phyloP scores from a whole-genome alignment of 805 yeast species.

The fission yeast (Schizosaccharomyces pombe) region ASM294v3 CU329670.1:1806001-1806500 shows the following conservation, averaged over 20 bases:
- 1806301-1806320: slow-evolving; percentile 10
- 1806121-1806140: not conserved
- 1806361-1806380: slow-evolving; percentile 11
- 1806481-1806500: slow-evolving; percentile 18
- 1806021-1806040: too few species aligned
- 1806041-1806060: too few species aligned
- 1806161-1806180: not conserved
- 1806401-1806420: slow-evolving; percentile 15
- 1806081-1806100: not conserved
- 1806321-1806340: slow-evolving; percentile 12
- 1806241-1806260: not conserved
- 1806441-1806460: slow-evolving; percentile 17
- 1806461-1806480: slow-evolving; percentile 15
- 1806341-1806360: slow-evolving; percentile 12
- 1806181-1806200: not conserved
- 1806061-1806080: too few species aligned
- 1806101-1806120: too few species aligned
- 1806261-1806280: not conserved
- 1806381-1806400: slow-evolving; percentile 16
- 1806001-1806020: too few species aligned
- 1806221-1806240: not conserved
- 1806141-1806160: not conserved
- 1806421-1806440: slow-evolving; percentile 17
- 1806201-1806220: not conserved
- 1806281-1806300: not conserved